A percentile compares a stretch with the other conserved stretches of the same genome.
Evolutionary conservation across 2,329 filamentous ascomycete species (phyloP).

Genomic region (Pyrenophora graminea): DNA sequence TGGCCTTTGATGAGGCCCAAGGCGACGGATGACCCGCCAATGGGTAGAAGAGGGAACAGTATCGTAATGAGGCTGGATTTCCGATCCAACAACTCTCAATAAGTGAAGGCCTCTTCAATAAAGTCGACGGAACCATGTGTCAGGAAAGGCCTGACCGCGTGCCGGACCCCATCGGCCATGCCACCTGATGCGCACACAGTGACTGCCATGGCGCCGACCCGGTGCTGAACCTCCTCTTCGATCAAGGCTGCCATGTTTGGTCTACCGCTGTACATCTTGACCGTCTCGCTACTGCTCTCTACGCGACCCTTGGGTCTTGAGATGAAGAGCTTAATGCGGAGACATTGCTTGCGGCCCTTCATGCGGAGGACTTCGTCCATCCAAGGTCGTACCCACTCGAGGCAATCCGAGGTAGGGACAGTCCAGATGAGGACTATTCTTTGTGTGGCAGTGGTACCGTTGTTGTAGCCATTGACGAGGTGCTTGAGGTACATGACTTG

Average conservation of each 20-base stretch:
- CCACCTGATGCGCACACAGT: conserved; percentile 67
- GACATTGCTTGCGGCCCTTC: conserved; percentile 61
- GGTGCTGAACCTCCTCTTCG: conserved; percentile 59
- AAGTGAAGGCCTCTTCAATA: conserved; percentile 69
- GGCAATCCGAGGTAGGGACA: conserved; percentile 70
- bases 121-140: conserved; percentile 62
- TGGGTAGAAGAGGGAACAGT: not conserved
- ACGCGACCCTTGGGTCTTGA: conserved; percentile 63
- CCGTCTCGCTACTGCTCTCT: conserved; percentile 60
- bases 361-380: conserved; percentile 68
- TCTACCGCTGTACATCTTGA: conserved; percentile 66
- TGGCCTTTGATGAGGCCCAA: not conserved
- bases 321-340: conserved; percentile 66
- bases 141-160: conserved; percentile 57
- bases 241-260: conserved; percentile 61
- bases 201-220: conserved; percentile 63
- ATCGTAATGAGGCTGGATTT: not conserved
- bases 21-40: not conserved
- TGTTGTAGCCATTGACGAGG: conserved; percentile 69
- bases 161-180: conserved; percentile 65
- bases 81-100: conserved; percentile 44
- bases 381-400: conserved; percentile 67
- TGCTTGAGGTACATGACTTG: conserved; percentile 76
- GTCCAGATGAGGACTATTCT: conserved; percentile 78
- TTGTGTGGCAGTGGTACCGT: conserved; percentile 71